A percentile compares a stretch with the other conserved stretches of the same genome.
Evolutionary conservation across 192 early-diverging fungal species (phyloP).

Genomic region (Chytriomyces sp.): DNA sequence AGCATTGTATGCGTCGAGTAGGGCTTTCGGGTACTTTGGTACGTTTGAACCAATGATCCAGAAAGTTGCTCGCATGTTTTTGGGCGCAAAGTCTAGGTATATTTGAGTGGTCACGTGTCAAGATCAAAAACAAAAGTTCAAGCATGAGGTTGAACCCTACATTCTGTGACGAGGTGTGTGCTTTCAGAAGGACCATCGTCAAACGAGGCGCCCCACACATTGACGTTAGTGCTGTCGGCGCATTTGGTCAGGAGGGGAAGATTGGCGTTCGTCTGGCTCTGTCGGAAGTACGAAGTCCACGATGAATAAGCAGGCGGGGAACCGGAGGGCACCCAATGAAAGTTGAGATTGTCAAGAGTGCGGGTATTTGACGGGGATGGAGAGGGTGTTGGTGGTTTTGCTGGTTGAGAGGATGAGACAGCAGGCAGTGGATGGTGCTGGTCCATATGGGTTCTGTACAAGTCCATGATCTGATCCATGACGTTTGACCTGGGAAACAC

Average conservation of each 20-base stretch:
- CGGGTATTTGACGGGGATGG: too few species aligned
- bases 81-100: too few species aligned
- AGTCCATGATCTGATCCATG: too few species aligned
- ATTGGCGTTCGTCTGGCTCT: neutral
- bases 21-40: neutral
- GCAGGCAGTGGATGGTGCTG: too few species aligned
- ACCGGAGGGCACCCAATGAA: neutral
- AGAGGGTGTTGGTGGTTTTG: too few species aligned
- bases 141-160: neutral
- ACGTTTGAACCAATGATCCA: neutral
- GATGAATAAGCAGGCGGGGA: neutral
- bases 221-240: neutral
- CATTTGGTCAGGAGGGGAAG: neutral
- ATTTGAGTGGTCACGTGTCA: too few species aligned
- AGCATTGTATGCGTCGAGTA: neutral
- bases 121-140: neutral
- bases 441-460: too few species aligned
- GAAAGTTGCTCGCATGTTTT: neutral
- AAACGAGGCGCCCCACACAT: constrained; percentile 22
- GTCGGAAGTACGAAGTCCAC: constrained; percentile 5
- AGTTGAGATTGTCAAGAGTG: too few species aligned
- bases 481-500: too few species aligned
- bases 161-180: neutral
- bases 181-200: neutral
- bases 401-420: too few species aligned